These are phyloP conservation scores for Trebouxiophyceae sp. DNA, from an alignment of 163 green algal species.

Conservation along the genomic window DNA sequence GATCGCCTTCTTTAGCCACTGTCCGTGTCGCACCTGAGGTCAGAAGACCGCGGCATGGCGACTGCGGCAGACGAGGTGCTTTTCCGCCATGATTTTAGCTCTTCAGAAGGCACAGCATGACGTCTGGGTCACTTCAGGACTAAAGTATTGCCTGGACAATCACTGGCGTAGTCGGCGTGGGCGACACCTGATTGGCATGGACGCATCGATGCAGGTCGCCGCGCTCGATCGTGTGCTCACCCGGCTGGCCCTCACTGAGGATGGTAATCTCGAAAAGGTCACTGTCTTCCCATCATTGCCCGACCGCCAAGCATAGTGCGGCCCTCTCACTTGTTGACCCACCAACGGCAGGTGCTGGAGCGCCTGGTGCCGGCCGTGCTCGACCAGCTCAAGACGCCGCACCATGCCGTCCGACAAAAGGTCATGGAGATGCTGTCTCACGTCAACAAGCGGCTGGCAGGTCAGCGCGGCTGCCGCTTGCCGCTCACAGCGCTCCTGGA, in stretches of 20 bases:
- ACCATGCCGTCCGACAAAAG: conserved; percentile 48
- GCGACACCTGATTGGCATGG: no score
- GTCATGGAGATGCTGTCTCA: conserved; percentile 84
- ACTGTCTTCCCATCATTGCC: neutral
- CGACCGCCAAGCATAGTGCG: no score
- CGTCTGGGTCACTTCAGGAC: no score
- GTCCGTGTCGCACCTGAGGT: no score
- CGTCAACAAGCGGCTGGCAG: conserved; percentile 83
- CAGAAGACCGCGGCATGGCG: no score
- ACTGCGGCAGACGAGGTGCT: neutral
- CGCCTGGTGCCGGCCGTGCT: conserved; percentile 74
- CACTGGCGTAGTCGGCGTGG: neutral
- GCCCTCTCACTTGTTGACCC: neutral
- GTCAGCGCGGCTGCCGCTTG: conserved; percentile 44
- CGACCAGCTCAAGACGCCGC: conserved; percentile 43
- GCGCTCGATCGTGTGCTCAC: conserved; percentile 71
- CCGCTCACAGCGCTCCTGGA: conserved; percentile 60
- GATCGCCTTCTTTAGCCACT: no score
- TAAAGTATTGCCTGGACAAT: neutral
- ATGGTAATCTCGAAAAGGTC: conserved; percentile 69
- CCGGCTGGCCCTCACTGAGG: conserved; percentile 70
- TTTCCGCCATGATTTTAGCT: neutral
- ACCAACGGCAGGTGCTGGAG: conserved; percentile 44
- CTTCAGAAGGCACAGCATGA: no score
- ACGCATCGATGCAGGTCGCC: conserved; percentile 35